Base-by-base conservation (phyloP, 305 asterid species). In the Fraxinus greggii region DNA sequence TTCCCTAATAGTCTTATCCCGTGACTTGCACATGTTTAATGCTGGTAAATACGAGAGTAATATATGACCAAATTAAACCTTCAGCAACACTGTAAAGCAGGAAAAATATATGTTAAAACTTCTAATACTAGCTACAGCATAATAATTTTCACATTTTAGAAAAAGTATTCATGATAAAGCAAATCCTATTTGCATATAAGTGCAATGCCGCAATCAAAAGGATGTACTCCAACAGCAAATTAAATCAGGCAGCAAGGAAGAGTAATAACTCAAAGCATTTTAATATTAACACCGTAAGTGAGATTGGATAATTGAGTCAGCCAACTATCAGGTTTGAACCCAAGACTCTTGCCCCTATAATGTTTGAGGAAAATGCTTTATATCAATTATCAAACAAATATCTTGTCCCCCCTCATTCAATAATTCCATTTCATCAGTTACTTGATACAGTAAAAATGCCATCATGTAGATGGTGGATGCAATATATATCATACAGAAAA, bases 401-500 rank as follows among this genome's bases (percentile, higher is more conserved):
- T 72, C 54, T 9, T 61, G 8, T n/a, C 23, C 21, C 72, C 40
- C 40, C 45, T 19, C 70, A 78, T 33, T 73, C 35, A 78, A 28
- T 78, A 3, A 70, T 23, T 24, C 81, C 31, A 51, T 80, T 70
- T 56, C 63, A 76, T 24, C 21, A 45, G 9, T 38, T 26, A 3
- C 28, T 56, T 65, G 10, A 38, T 56, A 40, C 72, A 10, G 29
- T 51, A 81, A 74, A 36, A 75, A 70, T 73, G 67, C 21, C 73
- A 15, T 3, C 51, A 26, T 23, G 81, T 24, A 70, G 65, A 54
- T 19, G 42, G 54, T 24, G 51, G 70, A 35, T 59, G 54, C 75
- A 80, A 33, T 28, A 81, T 76, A 69, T 48, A 82, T 51, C 72
- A 82, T 63, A 83, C 78, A 74, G 45, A 84, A 86, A 36, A 48